Evolutionary conservation across 495 filamentous ascomycete species (phyloP), one percentile per base, ranked within the genome.

Genomic region (Penicillium atrosanguineum): DNA sequence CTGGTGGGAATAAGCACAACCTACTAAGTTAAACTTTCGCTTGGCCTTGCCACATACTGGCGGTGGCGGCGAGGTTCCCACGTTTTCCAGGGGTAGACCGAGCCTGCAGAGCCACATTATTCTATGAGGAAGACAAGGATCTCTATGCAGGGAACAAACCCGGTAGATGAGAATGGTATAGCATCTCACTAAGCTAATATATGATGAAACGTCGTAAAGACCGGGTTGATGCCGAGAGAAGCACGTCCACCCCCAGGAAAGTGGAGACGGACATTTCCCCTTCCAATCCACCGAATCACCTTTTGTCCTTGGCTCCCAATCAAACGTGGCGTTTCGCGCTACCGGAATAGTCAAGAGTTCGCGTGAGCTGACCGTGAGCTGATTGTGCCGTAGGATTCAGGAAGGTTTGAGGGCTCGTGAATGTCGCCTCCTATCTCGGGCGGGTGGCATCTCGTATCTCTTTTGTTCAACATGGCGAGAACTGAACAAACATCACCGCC

Each of bases 301-400:
- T 19, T n/a, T 7, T 4, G 7, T 40, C 16, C 38, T 3, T 7
- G 38, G 16, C 38, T 40, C 38, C 19, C 42, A n/a, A 26, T 28
- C 42, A 2, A 15, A 19, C 20, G 11, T 26, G 42, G 42, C 14
- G 15, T n/a, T 34, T 11, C 6, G 9, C 8, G 31, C 31, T 8
- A 12, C 49, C 55, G 2, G 49, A 44, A 50, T 41, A 53, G 55
- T 49, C 23, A 58, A 21, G 44, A 49, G 49, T 46, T 58, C 55
- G 50, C 55, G 50, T 20, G 44, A 20, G 43, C 34, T 23, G 44
- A 46, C 9, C 55, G 50, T 20, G 44, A 20, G 43, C 34, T 23
- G 44, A 46, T 18, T n/a, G 15, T 44, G 48, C 43, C 48, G 15
- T 23, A 44, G 44, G 23, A 23, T 12, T 37, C 34, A 11, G 34